phyloP scores from a whole-genome alignment of 192 early-diverging fungal genomes.

The Coemansia sp. region DNA sequence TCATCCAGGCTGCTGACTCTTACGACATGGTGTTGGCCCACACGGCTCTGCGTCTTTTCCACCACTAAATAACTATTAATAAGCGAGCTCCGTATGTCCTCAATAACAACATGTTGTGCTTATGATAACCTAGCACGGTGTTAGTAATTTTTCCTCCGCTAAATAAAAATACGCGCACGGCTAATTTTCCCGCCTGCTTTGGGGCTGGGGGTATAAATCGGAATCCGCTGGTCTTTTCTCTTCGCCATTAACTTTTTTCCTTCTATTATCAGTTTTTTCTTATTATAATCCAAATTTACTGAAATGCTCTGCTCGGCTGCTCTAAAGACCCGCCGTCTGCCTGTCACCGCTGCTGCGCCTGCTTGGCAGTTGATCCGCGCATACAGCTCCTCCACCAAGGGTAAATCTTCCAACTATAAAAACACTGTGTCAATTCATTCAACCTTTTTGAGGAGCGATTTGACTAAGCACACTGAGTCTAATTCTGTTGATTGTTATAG shows the following conservation, averaged over 20 bases:
- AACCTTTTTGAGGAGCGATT: neutral
- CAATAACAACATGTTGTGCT: neutral
- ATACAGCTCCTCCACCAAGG: conserved; percentile 52
- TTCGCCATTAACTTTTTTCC: neutral
- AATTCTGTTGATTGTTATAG: conserved; percentile 30
- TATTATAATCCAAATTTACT: neutral
- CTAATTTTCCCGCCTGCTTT: neutral
- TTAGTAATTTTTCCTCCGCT: neutral
- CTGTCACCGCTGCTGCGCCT: conserved; percentile 23
- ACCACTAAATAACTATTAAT: conserved; percentile 68
- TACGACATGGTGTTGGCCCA: conserved; percentile 83
- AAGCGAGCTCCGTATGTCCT: neutral
- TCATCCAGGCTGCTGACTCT: conserved; percentile 80
- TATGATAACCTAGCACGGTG: neutral
- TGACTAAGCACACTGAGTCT: neutral
- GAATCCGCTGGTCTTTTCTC: neutral
- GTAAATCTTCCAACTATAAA: conserved; percentile 20
- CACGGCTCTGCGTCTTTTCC: conserved; percentile 92
- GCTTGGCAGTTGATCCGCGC: conserved; percentile 41
- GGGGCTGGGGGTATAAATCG: neutral
- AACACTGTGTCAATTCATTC: neutral
- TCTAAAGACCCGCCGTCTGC: conserved; percentile 29
- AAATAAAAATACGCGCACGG: neutral
- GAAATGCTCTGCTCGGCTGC: conserved; percentile 48
- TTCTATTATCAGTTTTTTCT: conserved; percentile 12